Base-by-base conservation (phyloP, 768 basidiomycete genomes). In the Rhodotorula sphaerocarpa region DNA sequence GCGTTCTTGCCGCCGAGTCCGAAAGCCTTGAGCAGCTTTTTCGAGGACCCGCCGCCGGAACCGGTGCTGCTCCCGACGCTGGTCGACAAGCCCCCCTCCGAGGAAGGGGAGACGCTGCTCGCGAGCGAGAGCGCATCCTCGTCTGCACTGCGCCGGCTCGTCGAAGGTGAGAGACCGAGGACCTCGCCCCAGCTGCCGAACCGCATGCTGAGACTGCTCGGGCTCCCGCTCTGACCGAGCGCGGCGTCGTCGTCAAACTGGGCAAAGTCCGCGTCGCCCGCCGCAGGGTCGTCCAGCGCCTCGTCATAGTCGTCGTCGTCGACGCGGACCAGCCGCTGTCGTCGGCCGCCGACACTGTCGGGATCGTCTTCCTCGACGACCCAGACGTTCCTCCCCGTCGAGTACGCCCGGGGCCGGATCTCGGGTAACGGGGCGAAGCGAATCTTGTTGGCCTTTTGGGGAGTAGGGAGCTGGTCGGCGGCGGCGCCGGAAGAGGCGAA, bases 341-440 rank as follows among this genome's bases (percentile, higher is more conserved):
- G 28, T n/a, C 46, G 31, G 11, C 25, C 50, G 27, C 55, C 50
- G 5, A 25, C 43, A 5, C 45, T 50, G 27, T 43, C 50, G 11
- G 21, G 3, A 3, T 41, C 50, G 4, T 43, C 42, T 7, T 56
- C 63, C 45, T 53, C 51, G 27, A 64, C 67, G 46, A 60, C 27
- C 67, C 67, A 68, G 28, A 68, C 48, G 63, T 68, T 68, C 12
- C 56, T n/a, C 0, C 67, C 67, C 1, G 67, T 68, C n/a, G 50
- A 53, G 59, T 68, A 68, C 33, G 50, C 36, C 41, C 67, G 46
- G 6, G 55, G 67, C 15, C 61, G 50, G 43, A 65, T 62, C 34
- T 65, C 63, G 16, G 67, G 67, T 11, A 65, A 42, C 6, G 67
- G 67, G 3, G 67, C 67, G 36, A 69, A 69, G 2, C 63, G 63